Conservation (phyloP, 129 eudicot species). For the Artemisia argyi region DNA sequence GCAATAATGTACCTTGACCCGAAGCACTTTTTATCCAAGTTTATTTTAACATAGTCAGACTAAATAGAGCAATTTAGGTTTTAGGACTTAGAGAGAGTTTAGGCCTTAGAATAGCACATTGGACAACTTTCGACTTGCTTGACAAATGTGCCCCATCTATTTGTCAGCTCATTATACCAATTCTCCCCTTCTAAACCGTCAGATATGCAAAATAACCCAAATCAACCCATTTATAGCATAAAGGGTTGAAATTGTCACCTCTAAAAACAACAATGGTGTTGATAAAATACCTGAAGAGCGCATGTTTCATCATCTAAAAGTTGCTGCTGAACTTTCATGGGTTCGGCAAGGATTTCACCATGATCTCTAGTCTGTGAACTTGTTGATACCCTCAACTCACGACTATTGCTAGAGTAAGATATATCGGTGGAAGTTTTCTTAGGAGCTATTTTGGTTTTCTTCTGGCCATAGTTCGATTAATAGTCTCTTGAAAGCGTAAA, state of each 20-base stretch:
- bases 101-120: neutral
- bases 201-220: neutral
- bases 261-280: neutral
- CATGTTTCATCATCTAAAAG: too few relatives aligned
- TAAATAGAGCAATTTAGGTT: neutral
- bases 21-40: too few relatives aligned
- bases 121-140: neutral
- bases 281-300: too few relatives aligned
- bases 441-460: conserved; percentile 49
- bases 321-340: too few relatives aligned
- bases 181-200: neutral
- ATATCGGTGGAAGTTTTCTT: conserved; percentile 25
- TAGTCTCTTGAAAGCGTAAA: conserved; percentile 76
- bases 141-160: neutral
- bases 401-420: neutral
- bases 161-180: neutral
- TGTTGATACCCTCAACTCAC: too few relatives aligned
- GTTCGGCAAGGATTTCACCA: too few relatives aligned
- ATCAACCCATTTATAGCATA: neutral
- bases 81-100: too few relatives aligned
- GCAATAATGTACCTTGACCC: too few relatives aligned
- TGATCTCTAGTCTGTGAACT: too few relatives aligned
- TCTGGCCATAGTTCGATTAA: conserved; percentile 72
- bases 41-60: too few relatives aligned
- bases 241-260: too few relatives aligned